phyloP scores from a whole-genome alignment of 208 protist species.

The Crithidia expoeki region DNA sequence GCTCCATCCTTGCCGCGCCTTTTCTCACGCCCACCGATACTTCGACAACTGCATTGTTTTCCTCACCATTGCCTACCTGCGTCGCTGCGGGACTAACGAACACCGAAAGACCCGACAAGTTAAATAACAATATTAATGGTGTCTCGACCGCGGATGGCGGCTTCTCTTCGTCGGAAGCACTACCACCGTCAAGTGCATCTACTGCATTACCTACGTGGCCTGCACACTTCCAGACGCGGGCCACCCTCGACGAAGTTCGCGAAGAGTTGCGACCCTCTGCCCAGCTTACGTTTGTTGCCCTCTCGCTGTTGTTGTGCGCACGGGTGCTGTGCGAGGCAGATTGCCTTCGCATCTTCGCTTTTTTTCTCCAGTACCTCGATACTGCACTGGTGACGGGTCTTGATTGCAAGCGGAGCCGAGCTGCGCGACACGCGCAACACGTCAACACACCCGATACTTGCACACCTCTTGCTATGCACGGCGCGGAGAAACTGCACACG shows the following conservation, averaged over 20 bases:
- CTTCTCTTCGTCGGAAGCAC: no score
- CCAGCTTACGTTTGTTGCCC: slow-evolving; percentile 24
- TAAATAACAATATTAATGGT: no score
- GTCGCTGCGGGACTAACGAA: neutral
- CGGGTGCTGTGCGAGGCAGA: slow-evolving; percentile 4
- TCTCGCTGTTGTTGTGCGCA: slow-evolving; percentile 17
- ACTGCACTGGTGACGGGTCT: neutral
- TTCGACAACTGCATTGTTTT: no score
- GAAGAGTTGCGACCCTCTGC: slow-evolving; percentile 14
- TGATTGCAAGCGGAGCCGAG: neutral
- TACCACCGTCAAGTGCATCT: no score
- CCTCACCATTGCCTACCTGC: no score
- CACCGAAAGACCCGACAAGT: neutral
- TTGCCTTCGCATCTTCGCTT: slow-evolving; percentile 9
- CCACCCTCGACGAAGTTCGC: slow-evolving; percentile 17
- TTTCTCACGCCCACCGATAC: no score
- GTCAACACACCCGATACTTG: no score
- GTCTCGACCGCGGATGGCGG: no score
- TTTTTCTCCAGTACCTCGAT: slow-evolving; percentile 17
- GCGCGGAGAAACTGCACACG: no score
- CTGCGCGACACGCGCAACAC: neutral
- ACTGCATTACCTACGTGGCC: no score
- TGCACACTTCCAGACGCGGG: slow-evolving; percentile 14
- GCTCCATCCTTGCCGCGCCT: neutral
- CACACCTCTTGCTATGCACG: no score